Conservation (phyloP, 1,284 basidiomycete species). For the Cutaneotrichosporon cavernicola region DNA sequence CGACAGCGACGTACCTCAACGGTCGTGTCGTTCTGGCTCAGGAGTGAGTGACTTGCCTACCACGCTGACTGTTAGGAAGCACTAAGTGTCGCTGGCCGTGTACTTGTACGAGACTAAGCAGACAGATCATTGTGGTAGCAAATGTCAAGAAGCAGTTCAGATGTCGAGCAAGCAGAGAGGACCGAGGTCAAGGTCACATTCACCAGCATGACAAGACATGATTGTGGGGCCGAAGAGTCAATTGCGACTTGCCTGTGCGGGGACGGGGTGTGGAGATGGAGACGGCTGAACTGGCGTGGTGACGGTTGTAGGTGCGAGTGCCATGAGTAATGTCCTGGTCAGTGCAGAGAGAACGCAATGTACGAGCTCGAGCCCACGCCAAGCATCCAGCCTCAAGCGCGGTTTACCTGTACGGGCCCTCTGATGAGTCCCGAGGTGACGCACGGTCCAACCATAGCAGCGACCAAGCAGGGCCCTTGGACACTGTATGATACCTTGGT, state of each 20-base stretch:
- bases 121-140: background rate
- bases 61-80: background rate
- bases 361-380: background rate
- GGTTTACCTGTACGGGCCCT: background rate
- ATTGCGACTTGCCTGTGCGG: too few relatives aligned
- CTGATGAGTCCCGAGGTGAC: background rate
- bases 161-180: background rate
- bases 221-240: too few relatives aligned
- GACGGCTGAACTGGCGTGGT: background rate
- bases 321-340: background rate
- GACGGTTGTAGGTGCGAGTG: background rate
- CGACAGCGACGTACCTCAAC: constrained; percentile 64
- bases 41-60: constrained; percentile 22
- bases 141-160: background rate
- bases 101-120: background rate
- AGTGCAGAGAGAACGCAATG: background rate
- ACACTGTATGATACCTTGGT: background rate
- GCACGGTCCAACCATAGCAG: background rate
- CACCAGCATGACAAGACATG: too few relatives aligned
- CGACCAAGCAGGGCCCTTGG: background rate
- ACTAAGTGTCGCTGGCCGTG: background rate
- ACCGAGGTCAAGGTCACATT: too few relatives aligned
- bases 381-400: background rate
- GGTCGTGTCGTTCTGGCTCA: constrained; percentile 55
- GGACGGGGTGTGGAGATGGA: background rate